Percentiles rank a stretch among this genome's conserved stretches.
Evolutionary conservation across 495 filamentous ascomycete genomes (phyloP).

Genomic region (Neurospora pannonica): DNA sequence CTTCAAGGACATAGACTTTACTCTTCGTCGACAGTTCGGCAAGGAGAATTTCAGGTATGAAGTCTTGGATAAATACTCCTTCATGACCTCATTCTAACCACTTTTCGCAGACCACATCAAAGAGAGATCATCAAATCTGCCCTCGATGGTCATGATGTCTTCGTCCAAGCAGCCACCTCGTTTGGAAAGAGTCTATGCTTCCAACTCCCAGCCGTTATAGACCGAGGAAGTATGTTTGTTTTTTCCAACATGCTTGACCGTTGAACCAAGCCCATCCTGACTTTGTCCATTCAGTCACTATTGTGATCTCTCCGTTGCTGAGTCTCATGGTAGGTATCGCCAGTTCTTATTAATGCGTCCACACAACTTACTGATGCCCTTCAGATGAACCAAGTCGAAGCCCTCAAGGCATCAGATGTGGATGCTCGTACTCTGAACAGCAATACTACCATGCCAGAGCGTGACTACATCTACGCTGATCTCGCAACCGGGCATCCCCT

Average conservation of each 20-base stretch:
- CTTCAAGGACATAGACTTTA: conserved; percentile 70
- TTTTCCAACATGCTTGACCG: not conserved
- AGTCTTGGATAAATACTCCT: not conserved
- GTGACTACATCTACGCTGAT: conserved; percentile 62
- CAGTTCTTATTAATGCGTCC: not conserved
- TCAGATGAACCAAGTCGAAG: conserved; percentile 83
- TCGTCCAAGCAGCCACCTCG: conserved; percentile 90
- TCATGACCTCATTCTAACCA: not conserved
- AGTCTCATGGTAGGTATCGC: conserved; percentile 66
- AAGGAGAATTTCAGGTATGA: conserved; percentile 62
- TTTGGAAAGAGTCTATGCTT: conserved; percentile 95
- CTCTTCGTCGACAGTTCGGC: conserved; percentile 70
- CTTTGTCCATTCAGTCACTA: conserved; percentile 50
- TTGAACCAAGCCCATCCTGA: not conserved
- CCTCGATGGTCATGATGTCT: conserved; percentile 80
- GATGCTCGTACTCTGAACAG: conserved; percentile 82
- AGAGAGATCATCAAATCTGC: conserved; percentile 77
- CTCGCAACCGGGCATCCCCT: conserved; percentile 78
- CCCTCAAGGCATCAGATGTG: conserved; percentile 63
- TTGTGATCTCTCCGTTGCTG: conserved; percentile 83
- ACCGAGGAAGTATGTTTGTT: conserved; percentile 60
- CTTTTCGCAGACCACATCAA: conserved; percentile 57
- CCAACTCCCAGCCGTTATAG: conserved; percentile 81
- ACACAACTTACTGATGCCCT: not conserved
- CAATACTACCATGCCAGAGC: conserved; percentile 54